These are phyloP conservation scores for Ogataea allantospora DNA, from an alignment of 805 yeast species.

Conservation along the genomic window DNA sequence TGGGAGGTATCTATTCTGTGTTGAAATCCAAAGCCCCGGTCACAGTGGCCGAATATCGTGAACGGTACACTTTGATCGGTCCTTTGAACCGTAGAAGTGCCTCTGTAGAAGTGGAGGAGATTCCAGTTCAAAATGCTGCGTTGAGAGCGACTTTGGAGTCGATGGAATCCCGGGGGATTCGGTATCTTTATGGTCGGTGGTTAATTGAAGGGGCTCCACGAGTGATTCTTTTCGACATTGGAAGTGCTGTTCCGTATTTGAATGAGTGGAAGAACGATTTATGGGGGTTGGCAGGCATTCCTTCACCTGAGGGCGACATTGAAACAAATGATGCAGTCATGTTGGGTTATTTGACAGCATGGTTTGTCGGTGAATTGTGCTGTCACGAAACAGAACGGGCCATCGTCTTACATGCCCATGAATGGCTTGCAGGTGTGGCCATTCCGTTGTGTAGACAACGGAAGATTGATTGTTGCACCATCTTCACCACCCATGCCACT, in stretches of 20 bases:
- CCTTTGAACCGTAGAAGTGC: conserved; percentile 76
- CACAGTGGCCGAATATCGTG: conserved; percentile 89
- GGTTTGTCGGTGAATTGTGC: conserved; percentile 96
- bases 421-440: conserved; percentile 97
- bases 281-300: conserved; percentile 90
- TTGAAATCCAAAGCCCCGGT: conserved; percentile 95
- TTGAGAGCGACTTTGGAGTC: conserved; percentile 65
- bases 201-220: conserved; percentile 96
- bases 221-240: conserved; percentile 82
- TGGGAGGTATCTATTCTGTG: conserved; percentile 97
- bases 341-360: conserved; percentile 89
- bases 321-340: conserved; percentile 93
- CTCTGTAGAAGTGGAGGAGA: conserved; percentile 77
- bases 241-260: conserved; percentile 64
- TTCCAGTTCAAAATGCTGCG: conserved; percentile 45
- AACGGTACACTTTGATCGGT: conserved; percentile 82
- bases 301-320: conserved; percentile 83
- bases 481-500: conserved; percentile 97
- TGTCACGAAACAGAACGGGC: conserved; percentile 82
- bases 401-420: conserved; percentile 92
- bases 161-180: conserved; percentile 80
- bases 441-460: conserved; percentile 89
- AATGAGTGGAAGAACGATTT: conserved; percentile 94
- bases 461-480: conserved; percentile 88
- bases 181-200: conserved; percentile 91